A percentile compares a stretch with the other conserved stretches of the same genome.
phyloP scores from a whole-genome alignment of 2,329 filamentous ascomycete species.

The Hypoxylon sp. region DNA sequence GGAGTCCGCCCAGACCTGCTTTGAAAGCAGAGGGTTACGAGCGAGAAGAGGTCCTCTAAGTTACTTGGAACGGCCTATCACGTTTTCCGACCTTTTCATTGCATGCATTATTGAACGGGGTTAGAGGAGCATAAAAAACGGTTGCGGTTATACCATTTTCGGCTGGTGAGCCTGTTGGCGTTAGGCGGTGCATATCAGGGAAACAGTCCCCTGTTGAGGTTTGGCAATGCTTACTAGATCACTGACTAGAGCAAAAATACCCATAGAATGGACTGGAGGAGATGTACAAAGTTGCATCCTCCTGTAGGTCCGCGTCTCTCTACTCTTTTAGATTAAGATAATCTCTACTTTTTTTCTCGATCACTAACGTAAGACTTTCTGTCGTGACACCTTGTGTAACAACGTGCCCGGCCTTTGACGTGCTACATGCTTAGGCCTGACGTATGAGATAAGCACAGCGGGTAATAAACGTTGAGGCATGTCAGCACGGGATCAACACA shows the following conservation, averaged over 20 bases:
- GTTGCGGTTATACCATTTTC: conserved; percentile 13
- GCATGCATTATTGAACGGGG: conserved; percentile 4
- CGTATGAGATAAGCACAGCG: conserved; percentile 13
- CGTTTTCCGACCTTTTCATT: conserved; percentile 12
- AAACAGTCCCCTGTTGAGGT: conserved; percentile 13
- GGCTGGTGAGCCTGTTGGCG: conserved; percentile 27
- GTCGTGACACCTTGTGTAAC: background rate
- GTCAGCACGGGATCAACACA: conserved; percentile 6
- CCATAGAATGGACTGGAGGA: conserved; percentile 40
- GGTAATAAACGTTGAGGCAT: conserved; percentile 10
- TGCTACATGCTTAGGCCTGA: background rate
- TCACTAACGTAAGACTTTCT: background rate
- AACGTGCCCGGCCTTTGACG: background rate
- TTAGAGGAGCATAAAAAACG: conserved; percentile 2
- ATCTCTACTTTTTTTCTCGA: conserved; percentile 62
- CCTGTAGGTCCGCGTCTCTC: conserved; percentile 25
- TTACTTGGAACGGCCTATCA: background rate
- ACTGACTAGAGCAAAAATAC: conserved; percentile 34
- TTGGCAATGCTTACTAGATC: conserved; percentile 12
- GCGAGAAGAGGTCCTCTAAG: conserved; percentile 81
- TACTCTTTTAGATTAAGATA: conserved; percentile 25
- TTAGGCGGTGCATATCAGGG: conserved; percentile 24
- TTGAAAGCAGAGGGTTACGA: conserved; percentile 83
- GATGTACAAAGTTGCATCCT: background rate
- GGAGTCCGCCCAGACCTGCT: conserved; percentile 76